Conservation (phyloP, 2,329 filamentous ascomycete genomes). For the Pseudonectria foliicola region DNA sequence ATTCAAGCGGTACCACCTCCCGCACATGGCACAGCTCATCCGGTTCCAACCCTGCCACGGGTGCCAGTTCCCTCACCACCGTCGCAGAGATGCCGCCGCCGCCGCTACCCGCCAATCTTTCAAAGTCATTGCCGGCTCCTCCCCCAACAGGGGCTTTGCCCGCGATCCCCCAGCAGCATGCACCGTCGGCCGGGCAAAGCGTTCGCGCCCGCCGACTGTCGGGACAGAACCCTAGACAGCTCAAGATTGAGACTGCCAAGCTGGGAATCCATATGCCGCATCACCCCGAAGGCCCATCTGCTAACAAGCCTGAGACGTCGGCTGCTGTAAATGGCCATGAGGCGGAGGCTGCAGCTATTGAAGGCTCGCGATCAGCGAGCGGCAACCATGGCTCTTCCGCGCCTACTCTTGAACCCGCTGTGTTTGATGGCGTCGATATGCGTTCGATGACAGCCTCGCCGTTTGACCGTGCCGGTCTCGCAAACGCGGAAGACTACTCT, state of each 20-base stretch:
- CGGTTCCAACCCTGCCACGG: constrained; percentile 55
- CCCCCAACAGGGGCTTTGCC: constrained; percentile 43
- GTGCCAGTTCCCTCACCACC: constrained; percentile 46
- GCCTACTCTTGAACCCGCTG: constrained; percentile 21
- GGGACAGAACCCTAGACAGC: constrained; percentile 68
- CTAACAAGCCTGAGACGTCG: constrained; percentile 5
- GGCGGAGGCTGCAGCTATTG: constrained; percentile 1
- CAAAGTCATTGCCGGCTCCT: constrained; percentile 30
- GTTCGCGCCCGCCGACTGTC: constrained; percentile 75
- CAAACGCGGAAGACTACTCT: constrained; percentile 31
- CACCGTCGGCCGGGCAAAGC: constrained; percentile 33
- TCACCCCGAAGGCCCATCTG: constrained; percentile 7
- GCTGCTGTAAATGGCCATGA: constrained; percentile 8
- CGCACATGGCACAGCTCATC: constrained; percentile 76
- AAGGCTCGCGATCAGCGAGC: constrained; percentile 5
- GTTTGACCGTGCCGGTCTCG: constrained; percentile 25
- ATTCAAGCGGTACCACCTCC: constrained; percentile 71
- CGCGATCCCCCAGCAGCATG: constrained; percentile 32
- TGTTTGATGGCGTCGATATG: constrained; percentile 17
- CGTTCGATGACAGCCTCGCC: constrained; percentile 21
- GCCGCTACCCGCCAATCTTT: constrained; percentile 5
- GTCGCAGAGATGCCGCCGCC: constrained; percentile 53
- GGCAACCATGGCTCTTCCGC: constrained; percentile 16
- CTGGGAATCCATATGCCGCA: constrained; percentile 17
- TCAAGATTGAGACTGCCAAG: constrained; percentile 75